Evolutionary conservation across 78 protist genomes (phyloP).

Genomic region (Mantamonas sphyraenae): DNA sequence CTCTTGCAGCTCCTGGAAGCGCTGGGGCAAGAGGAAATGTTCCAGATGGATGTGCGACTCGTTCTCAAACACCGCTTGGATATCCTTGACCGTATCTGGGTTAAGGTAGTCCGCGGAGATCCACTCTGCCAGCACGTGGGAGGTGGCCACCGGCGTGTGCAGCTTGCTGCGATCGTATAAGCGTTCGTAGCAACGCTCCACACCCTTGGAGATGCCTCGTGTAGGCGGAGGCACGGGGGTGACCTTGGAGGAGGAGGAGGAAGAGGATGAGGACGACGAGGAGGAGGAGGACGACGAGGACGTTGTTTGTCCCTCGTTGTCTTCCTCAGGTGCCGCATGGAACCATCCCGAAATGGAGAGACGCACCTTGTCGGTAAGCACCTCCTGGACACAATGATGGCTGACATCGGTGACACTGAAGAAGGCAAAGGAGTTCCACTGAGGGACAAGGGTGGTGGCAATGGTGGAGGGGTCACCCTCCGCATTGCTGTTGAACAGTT

Average conservation of each 20-base stretch:
- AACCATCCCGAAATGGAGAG: slow-evolving; percentile 2
- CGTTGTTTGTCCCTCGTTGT: too few relatives aligned
- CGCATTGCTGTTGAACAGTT: neutral
- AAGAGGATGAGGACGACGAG: too few relatives aligned
- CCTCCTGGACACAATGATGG: neutral
- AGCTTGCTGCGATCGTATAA: too few relatives aligned
- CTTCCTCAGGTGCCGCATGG: too few relatives aligned
- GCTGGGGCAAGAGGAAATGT: neutral
- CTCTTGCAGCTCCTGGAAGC: neutral
- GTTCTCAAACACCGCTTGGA: neutral
- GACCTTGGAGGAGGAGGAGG: too few relatives aligned
- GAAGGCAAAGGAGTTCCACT: neutral
- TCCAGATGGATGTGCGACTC: neutral
- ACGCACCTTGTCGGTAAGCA: neutral
- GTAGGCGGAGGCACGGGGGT: neutral
- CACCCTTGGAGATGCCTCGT: neutral
- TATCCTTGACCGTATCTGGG: neutral
- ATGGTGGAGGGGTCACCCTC: neutral
- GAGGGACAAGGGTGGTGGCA: neutral
- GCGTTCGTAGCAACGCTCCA: neutral
- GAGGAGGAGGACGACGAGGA: too few relatives aligned
- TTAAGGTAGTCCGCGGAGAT: neutral
- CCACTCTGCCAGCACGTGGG: neutral
- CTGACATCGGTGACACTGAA: neutral
- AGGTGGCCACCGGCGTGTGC: too few relatives aligned